Evolutionary conservation across 495 filamentous ascomycete species (phyloP).

Genomic region (Aspergillus egyptiacus): DNA sequence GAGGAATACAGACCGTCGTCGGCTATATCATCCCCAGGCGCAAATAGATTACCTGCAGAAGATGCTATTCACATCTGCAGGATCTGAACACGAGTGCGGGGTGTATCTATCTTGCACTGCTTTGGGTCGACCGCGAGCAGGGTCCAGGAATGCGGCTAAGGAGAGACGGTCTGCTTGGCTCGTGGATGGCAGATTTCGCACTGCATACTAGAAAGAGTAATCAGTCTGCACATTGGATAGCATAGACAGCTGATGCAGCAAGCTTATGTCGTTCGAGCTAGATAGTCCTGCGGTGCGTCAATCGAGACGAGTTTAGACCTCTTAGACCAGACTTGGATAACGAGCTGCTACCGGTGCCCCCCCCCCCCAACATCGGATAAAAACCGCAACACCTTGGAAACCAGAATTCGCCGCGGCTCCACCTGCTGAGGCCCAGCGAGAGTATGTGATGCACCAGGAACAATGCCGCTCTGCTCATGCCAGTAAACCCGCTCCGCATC

Average conservation of each 20-base stretch:
- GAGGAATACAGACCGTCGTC: too few relatives aligned
- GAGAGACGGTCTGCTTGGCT: background rate
- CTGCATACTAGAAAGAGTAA: background rate
- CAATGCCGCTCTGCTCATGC: constrained; percentile 37
- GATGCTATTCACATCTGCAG: too few relatives aligned
- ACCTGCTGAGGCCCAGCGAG: constrained; percentile 43
- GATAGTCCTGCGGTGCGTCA: too few relatives aligned
- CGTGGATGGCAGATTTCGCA: background rate
- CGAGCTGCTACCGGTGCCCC: background rate
- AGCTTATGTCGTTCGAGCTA: too few relatives aligned
- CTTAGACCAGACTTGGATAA: too few relatives aligned
- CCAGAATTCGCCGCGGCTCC: constrained; percentile 34
- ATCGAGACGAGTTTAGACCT: too few relatives aligned
- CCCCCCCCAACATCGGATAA: background rate
- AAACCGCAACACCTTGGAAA: constrained; percentile 24
- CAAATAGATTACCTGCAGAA: too few relatives aligned
- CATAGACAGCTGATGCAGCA: too few relatives aligned
- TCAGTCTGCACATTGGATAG: background rate
- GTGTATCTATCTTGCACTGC: too few relatives aligned
- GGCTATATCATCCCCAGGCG: too few relatives aligned
- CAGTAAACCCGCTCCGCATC: constrained; percentile 24
- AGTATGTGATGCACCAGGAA: constrained; percentile 43
- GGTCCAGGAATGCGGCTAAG: background rate
- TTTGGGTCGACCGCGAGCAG: background rate
- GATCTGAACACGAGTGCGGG: too few relatives aligned